Conservation (phyloP, 169 alveolate genomes). For the Plasmodium falciparum region DNA sequence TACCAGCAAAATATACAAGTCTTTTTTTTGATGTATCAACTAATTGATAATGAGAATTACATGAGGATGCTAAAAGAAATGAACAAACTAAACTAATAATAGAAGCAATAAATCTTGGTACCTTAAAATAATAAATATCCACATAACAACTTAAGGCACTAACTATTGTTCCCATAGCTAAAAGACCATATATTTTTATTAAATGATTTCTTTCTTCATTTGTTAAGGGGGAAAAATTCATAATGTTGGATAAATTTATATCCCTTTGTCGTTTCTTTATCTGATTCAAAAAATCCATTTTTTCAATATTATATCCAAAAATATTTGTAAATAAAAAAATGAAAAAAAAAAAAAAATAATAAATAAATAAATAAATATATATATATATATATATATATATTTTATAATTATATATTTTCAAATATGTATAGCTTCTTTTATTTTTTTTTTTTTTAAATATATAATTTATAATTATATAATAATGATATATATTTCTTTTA, state of each 20-base stretch:
- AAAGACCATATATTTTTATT: slow-evolving; percentile 69
- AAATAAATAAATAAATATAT: neutral
- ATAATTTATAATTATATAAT: no score
- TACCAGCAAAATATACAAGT: slow-evolving; percentile 61
- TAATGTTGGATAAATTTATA: slow-evolving; percentile 48
- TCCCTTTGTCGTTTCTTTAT: slow-evolving; percentile 67
- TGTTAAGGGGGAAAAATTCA: slow-evolving; percentile 71
- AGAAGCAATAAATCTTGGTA: slow-evolving; percentile 74
- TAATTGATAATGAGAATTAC: slow-evolving; percentile 41
- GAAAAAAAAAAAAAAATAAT: neutral
- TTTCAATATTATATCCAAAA: neutral
- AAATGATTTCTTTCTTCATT: slow-evolving; percentile 71
- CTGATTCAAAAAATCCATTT: slow-evolving; percentile 65
- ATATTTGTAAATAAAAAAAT: neutral
- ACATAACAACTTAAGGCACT: slow-evolving; percentile 68
- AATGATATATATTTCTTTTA: no score
- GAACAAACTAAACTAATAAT: slow-evolving; percentile 59
- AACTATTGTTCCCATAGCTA: slow-evolving; percentile 68
- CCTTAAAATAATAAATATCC: slow-evolving; percentile 40
- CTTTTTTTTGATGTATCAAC: slow-evolving; percentile 46
- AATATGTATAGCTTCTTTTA: no score
- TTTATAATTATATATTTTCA: slow-evolving; percentile 1
- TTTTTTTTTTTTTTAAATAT: no score
- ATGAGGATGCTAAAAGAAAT: slow-evolving; percentile 64
- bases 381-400: slow-evolving; percentile 12